Base-by-base conservation (phyloP, 2,329 filamentous ascomycete genomes). In the Allantophomopsis lycopodina region DNA sequence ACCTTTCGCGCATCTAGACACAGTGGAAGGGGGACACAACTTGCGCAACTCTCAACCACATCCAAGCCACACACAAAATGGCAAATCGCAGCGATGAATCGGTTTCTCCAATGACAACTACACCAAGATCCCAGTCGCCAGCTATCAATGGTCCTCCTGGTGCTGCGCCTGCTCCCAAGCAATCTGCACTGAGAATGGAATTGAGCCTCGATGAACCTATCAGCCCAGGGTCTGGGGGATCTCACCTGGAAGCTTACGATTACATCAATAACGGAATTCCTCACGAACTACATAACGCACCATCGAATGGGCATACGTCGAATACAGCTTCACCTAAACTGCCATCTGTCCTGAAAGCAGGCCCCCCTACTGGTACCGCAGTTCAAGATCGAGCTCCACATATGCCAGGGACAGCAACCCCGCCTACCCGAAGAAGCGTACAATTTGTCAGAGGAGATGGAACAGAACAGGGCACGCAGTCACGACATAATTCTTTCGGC, bases 381-480 rank as follows among this genome's bases (percentile, higher is more conserved):
- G 14, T 34, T 34, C 16, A 14, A 15, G 32, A 34, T 14, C n/a
- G 32, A 34, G 32, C 32, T 36, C 34, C 46, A n/a, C 15, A 38
- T 20, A 39, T 23, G 7, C 39, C 49, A 14, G 54, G 53, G 17
- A 50, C 50, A 35, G 46, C 48, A 18, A 56, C 54, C 17, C 54
- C 54, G 7, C 50, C 54, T 4, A 50, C 67, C 15, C 65, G 76
- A 38, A 71, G 73, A 41, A 89, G 80, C 54, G 83, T 93, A 3
- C 84, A 91, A 49, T 91, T 93, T 54, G 75, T 72, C 2, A 69
- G 74, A 21, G 62, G 69, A 12, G 67, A 75, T 37, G 40, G 36
- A 3, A 35, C 35, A 47, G 75, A 72, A 28, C 60, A 66, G 5
- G 60, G 58, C 15, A 56, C 64, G 15, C 73, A 77, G 47, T 73